These are phyloP conservation scores for Pythium brassicae DNA, from an alignment of 352 stramenopile genomes.

Conservation along the genomic window DNA sequence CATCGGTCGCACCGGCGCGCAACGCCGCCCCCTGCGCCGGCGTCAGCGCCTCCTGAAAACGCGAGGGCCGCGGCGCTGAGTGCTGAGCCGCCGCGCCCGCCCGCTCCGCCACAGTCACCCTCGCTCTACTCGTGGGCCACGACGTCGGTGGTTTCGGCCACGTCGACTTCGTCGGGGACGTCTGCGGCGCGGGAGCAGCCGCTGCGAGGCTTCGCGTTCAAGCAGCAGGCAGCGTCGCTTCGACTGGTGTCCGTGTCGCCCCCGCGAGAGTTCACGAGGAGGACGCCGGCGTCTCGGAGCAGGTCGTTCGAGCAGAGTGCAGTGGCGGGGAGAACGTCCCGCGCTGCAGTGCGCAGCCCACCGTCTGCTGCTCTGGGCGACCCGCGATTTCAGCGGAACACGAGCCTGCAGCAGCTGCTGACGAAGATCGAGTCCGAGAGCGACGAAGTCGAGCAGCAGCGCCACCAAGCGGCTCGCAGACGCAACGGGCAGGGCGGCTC, in stretches of 20 bases:
- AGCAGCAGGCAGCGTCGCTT: not conserved
- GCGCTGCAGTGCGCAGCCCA: constrained; percentile 8
- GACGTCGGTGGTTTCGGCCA: constrained; percentile 1
- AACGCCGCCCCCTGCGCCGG: not conserved
- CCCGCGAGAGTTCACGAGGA: not conserved
- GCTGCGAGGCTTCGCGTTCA: not conserved
- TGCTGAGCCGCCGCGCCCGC: not conserved
- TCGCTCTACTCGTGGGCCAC: constrained; percentile 12
- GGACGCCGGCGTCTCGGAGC: not conserved
- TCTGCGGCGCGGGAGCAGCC: constrained; percentile 4
- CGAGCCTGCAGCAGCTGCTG: constrained; percentile 56
- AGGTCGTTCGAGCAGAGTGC: not conserved
- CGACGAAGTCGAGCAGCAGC: constrained; percentile 12
- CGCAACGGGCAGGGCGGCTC: constrained; percentile 4
- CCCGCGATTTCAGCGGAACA: constrained; percentile 31
- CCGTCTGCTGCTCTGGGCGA: constrained; percentile 17
- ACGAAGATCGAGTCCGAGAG: constrained; percentile 39
- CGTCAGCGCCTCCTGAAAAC: not conserved
- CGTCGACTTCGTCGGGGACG: not conserved
- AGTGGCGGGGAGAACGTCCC: not conserved
- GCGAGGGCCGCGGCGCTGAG: not conserved
- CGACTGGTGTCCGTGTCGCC: not conserved
- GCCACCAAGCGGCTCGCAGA: not conserved
- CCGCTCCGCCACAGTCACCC: not conserved
- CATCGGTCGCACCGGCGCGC: constrained; percentile 11